Base-by-base conservation (phyloP, 306 rosid species). In the Crotalaria pallida region DNA sequence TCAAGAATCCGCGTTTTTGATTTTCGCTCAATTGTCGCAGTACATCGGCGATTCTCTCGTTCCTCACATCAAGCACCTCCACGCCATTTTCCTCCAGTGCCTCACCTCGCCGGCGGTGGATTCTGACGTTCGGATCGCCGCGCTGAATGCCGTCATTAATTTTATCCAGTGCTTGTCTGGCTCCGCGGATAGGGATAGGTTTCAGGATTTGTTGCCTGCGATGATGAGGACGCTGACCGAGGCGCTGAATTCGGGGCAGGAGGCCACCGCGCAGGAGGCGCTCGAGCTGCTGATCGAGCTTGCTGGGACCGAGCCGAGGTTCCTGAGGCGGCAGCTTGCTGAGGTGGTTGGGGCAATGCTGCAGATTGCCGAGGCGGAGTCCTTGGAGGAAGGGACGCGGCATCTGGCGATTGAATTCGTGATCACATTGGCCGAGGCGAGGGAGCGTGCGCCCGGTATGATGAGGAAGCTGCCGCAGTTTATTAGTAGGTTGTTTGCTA, bases 381-480 rank as follows among this genome's bases (percentile, higher is more conserved):
- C 96, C 0, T 56, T 90, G 79, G 98, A 93, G 62, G 97, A 93
- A 79, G 97, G 97, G 41, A 90, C 98, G 0, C 68, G 98, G 59
- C 98, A 93, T 56, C 74, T 93, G 90, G 97, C 98, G 3, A 87
- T 93, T 21, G 98, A 93, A 85, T 93, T 93, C 49, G 98, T 93
- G 23, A 90, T 93, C 49, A 90, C 98, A 1, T 88, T 93, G 0
- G 97, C 98, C 0, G 98, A 93, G 88, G 98, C 98, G 0, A 90
- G 98, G 65, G 97, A 93, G 77, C 79, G 98, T 0, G 98, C 98
- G 0, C 98, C 98, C 0, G 98, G 98, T 27, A 92, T 92, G 98
- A 90, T 92, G 98, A 84, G 98, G 81, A 92, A 92, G 80, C 70
- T 92, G 82, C 98, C 98, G 0, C 98, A 90, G 81, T 92, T 92